phyloP scores from a whole-genome alignment of 352 stramenopile genomes.

The Phytopythium chamaehyphon region DNA sequence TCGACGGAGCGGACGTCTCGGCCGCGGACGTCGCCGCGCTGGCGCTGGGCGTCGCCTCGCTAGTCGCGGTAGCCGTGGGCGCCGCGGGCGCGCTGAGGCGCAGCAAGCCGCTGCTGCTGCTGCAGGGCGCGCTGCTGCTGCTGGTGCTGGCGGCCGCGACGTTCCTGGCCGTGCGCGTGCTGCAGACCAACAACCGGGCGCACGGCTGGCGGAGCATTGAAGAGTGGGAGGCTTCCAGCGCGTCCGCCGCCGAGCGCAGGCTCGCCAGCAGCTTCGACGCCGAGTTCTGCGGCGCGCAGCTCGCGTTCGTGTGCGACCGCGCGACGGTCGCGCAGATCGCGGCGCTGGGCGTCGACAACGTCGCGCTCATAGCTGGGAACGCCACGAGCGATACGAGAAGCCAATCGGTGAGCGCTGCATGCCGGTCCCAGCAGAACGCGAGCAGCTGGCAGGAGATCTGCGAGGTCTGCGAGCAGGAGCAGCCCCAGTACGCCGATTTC shows the following conservation, averaged over 20 bases:
- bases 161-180: conserved; percentile 1
- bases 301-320: conserved; percentile 7
- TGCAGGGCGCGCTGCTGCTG: conserved; percentile 1
- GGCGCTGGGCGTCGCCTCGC: conserved; percentile 16
- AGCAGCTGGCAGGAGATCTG: not conserved
- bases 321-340: conserved; percentile 5
- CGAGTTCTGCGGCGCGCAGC: conserved; percentile 4
- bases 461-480: not conserved
- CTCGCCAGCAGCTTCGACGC: conserved; percentile 1
- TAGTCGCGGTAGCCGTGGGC: conserved; percentile 36
- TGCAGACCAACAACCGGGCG: not conserved
- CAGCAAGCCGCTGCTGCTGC: conserved; percentile 5
- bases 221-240: not conserved
- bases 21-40: not conserved
- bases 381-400: not conserved
- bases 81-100: not conserved
- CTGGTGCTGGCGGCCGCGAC: not conserved
- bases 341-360: not conserved
- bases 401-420: not conserved
- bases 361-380: not conserved
- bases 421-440: not conserved
- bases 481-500: not conserved
- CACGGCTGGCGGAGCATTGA: not conserved
- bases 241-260: not conserved
- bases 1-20: conserved; percentile 6